A percentile compares a stretch with the other conserved stretches of the same genome.
Evolutionary conservation across 495 filamentous ascomycete species (phyloP).

Genomic region (Penicillium lagena): DNA sequence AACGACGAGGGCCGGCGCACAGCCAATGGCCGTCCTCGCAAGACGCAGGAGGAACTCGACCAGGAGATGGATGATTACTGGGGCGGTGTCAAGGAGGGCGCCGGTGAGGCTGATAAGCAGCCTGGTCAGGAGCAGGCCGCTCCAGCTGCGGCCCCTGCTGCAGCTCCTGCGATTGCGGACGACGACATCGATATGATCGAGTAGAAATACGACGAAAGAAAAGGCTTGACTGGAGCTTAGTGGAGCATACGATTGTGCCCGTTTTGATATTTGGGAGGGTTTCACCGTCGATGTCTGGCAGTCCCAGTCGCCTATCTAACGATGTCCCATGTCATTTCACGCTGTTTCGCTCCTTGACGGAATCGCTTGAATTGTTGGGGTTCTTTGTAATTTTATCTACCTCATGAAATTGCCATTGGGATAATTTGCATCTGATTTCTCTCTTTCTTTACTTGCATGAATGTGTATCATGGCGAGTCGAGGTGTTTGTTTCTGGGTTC

Average conservation of each 20-base stretch:
- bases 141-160: slow-evolving; percentile 23
- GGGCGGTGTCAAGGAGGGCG: slow-evolving; percentile 34
- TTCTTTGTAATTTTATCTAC: slow-evolving; percentile 13
- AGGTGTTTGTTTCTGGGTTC: too few relatives aligned
- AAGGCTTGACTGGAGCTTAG: too few relatives aligned
- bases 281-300: too few relatives aligned
- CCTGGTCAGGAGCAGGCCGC: slow-evolving; percentile 12
- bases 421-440: slow-evolving; percentile 1
- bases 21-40: slow-evolving; percentile 60
- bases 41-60: slow-evolving; percentile 90
- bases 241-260: too few relatives aligned
- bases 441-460: background rate
- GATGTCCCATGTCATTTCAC: background rate
- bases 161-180: slow-evolving; percentile 36
- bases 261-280: too few relatives aligned
- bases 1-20: slow-evolving; percentile 30
- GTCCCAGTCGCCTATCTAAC: background rate
- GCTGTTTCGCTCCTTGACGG: background rate
- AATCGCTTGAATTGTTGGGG: too few relatives aligned
- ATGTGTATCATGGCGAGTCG: background rate
- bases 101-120: slow-evolving; percentile 19
- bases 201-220: slow-evolving; percentile 10
- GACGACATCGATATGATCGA: slow-evolving; percentile 55
- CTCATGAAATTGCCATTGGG: slow-evolving; percentile 15
- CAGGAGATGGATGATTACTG: slow-evolving; percentile 97